A percentile compares a stretch with the other conserved stretches of the same genome.
Conservation (phyloP, 2,329 filamentous ascomycete genomes). For the Piedraia hortae region DNA sequence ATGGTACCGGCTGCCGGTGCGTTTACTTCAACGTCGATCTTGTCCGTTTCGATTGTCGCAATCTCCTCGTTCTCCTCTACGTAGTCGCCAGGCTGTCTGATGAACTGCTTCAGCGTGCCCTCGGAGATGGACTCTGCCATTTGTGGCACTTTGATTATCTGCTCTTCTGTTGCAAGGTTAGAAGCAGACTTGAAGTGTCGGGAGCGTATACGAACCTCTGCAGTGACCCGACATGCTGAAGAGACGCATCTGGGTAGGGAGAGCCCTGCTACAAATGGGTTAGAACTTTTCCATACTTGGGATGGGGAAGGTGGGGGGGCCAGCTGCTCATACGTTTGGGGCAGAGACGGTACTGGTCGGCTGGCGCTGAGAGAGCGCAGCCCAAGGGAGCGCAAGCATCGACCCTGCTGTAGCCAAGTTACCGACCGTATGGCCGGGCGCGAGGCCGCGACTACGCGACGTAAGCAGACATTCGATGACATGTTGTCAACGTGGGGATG, state of each 20-base stretch:
- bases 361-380: too few relatives aligned
- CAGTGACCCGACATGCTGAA: conserved; percentile 11
- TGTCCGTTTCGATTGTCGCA: conserved; percentile 96
- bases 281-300: conserved; percentile 7
- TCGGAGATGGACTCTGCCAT: conserved; percentile 99
- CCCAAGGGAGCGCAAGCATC: too few relatives aligned
- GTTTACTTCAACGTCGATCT: conserved; percentile 96
- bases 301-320: too few relatives aligned
- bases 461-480: too few relatives aligned
- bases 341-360: too few relatives aligned
- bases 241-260: conserved; percentile 8
- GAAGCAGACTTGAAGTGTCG: not conserved
- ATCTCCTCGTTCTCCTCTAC: conserved; percentile 94
- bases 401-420: too few relatives aligned
- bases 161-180: conserved; percentile 30
- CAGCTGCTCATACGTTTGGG: too few relatives aligned
- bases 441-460: too few relatives aligned
- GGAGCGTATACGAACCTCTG: conserved; percentile 8
- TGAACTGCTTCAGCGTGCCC: conserved; percentile 86
- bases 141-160: conserved; percentile 72
- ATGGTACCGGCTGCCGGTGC: conserved; percentile 73
- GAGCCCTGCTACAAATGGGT: too few relatives aligned
- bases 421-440: too few relatives aligned
- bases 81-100: conserved; percentile 74
- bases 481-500: too few relatives aligned